Evolutionary conservation across 164 flowering plant genomes (phyloP).

Genomic region (Nelumbo lutea): DNA sequence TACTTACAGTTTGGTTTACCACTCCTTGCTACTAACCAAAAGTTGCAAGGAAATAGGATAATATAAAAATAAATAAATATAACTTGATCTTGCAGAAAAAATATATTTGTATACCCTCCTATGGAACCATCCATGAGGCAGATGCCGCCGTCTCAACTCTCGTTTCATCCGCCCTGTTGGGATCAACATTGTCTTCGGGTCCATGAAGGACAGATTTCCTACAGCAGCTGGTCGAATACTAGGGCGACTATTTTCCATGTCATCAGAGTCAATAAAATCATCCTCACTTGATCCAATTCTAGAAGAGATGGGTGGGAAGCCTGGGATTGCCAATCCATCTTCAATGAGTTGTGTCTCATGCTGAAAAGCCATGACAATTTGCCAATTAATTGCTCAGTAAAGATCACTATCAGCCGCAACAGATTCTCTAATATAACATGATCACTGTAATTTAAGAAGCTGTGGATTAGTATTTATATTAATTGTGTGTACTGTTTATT

Average conservation of each 20-base stretch:
- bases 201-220: constrained; percentile 37
- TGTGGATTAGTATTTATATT: too few species aligned
- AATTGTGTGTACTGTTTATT: too few species aligned
- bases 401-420: too few species aligned
- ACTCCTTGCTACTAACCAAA: too few species aligned
- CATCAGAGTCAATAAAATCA: constrained; percentile 80
- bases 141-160: constrained; percentile 53
- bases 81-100: background rate
- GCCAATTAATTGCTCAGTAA: background rate
- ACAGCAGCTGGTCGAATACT: constrained; percentile 35
- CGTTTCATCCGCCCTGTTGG: constrained; percentile 46
- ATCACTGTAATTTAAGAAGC: too few species aligned
- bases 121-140: constrained; percentile 65
- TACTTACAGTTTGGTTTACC: too few species aligned
- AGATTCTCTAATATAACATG: too few species aligned
- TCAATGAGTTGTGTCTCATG: constrained; percentile 80
- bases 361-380: constrained; percentile 25
- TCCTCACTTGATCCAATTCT: constrained; percentile 80
- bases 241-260: constrained; percentile 43
- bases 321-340: constrained; percentile 76
- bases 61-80: background rate
- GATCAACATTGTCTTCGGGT: constrained; percentile 42
- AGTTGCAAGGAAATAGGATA: background rate
- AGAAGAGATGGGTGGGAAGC: constrained; percentile 43
- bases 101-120: constrained; percentile 48